These are phyloP conservation scores for Filobasidium floriforme DNA, from an alignment of 768 basidiomycete species.

Conservation along the genomic window DNA sequence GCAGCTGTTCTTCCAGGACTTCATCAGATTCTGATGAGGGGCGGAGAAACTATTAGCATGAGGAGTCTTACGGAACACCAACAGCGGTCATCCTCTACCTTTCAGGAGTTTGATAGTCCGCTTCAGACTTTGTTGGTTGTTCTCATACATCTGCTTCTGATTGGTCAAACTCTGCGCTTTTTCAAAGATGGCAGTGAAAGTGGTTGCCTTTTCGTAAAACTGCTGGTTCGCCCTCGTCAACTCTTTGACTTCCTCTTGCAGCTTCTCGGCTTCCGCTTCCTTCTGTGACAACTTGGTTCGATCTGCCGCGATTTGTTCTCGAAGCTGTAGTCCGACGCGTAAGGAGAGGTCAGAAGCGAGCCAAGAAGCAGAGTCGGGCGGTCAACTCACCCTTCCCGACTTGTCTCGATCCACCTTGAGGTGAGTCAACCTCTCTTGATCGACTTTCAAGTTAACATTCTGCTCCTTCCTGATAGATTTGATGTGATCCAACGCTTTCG, in stretches of 20 bases:
- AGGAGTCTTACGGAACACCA: background rate
- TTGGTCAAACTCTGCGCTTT: constrained; percentile 60
- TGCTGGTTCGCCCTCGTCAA: constrained; percentile 50
- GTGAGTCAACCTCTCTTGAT: constrained; percentile 74
- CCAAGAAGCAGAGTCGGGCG: background rate
- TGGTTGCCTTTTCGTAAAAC: constrained; percentile 73
- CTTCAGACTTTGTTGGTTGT: constrained; percentile 58
- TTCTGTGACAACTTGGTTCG: constrained; percentile 60
- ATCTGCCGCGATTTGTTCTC: constrained; percentile 57
- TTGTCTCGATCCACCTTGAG: constrained; percentile 75
- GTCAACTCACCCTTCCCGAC: constrained; percentile 59
- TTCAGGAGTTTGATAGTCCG: constrained; percentile 61
- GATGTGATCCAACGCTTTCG: constrained; percentile 90
- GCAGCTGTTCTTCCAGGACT: constrained; percentile 51
- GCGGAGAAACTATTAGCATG: background rate
- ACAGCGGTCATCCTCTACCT: constrained; percentile 53
- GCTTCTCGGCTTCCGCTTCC: constrained; percentile 65
- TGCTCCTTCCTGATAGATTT: constrained; percentile 84
- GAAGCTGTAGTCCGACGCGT: constrained; percentile 50
- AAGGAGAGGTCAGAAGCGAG: background rate
- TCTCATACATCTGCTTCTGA: constrained; percentile 57
- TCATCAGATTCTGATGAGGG: constrained; percentile 56
- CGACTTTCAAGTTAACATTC: constrained; percentile 79
- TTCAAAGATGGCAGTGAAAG: constrained; percentile 63
- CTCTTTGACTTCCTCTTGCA: constrained; percentile 59